phyloP scores from a whole-genome alignment of 2,329 filamentous ascomycete species.

The Cryphonectria nitschkei region DNA sequence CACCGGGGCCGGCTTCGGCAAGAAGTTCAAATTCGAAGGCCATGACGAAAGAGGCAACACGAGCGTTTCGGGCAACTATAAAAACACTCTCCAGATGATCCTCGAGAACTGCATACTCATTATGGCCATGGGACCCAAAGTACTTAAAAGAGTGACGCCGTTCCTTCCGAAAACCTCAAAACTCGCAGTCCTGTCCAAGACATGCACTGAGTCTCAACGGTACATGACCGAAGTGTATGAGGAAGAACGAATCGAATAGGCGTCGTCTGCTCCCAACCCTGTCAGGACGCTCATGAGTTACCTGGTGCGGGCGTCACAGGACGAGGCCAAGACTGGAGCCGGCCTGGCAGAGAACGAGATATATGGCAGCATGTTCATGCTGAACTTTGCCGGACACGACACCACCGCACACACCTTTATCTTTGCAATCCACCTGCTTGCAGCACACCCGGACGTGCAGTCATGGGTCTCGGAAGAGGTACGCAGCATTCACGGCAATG shows the following conservation, averaged over 20 bases:
- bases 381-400: slow-evolving; percentile 56
- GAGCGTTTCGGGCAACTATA: slow-evolving; percentile 33
- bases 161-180: slow-evolving; percentile 51
- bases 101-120: slow-evolving; percentile 39
- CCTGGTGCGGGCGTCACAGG: slow-evolving; percentile 16
- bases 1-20: slow-evolving; percentile 37
- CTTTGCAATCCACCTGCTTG: slow-evolving; percentile 48
- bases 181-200: slow-evolving; percentile 31
- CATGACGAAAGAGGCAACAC: slow-evolving; percentile 31
- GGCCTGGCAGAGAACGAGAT: slow-evolving; percentile 47
- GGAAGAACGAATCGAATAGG: slow-evolving; percentile 33
- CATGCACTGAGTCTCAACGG: slow-evolving; percentile 34
- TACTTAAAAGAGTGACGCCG: slow-evolving; percentile 41
- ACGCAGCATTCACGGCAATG: slow-evolving; percentile 30
- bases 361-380: slow-evolving; percentile 52
- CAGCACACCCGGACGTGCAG: slow-evolving; percentile 48
- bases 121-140: slow-evolving; percentile 34
- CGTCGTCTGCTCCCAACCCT: neutral
- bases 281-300: slow-evolving; percentile 10
- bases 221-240: slow-evolving; percentile 39
- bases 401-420: slow-evolving; percentile 51
- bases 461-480: slow-evolving; percentile 50
- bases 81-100: slow-evolving; percentile 35
- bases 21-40: slow-evolving; percentile 37
- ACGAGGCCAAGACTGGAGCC: neutral